Evolutionary conservation across 805 yeast genomes (phyloP).

Genomic region (Hanseniaspora lindneri): DNA sequence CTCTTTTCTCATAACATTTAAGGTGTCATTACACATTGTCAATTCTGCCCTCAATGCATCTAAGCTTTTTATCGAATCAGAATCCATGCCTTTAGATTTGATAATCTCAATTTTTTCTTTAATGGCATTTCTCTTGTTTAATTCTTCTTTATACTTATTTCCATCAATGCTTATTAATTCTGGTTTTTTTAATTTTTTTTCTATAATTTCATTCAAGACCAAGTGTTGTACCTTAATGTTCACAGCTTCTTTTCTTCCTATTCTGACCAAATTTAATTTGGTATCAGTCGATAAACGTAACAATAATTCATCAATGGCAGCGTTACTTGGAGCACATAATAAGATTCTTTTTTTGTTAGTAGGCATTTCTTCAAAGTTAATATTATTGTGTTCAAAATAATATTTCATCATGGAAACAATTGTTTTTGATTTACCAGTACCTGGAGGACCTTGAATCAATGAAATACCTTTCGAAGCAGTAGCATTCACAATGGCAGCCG

Average conservation of each 20-base stretch:
- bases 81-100: conserved; percentile 18
- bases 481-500: conserved; percentile 71
- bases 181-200: conserved; percentile 38
- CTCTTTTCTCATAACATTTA: conserved; percentile 59
- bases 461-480: conserved; percentile 63
- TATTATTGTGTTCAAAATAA: conserved; percentile 33
- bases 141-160: conserved; percentile 32
- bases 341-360: conserved; percentile 45
- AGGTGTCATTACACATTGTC: conserved; percentile 31
- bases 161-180: conserved; percentile 30
- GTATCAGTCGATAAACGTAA: conserved; percentile 66
- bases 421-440: conserved; percentile 97
- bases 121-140: conserved; percentile 46
- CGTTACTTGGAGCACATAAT: conserved; percentile 96
- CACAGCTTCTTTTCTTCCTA: conserved; percentile 83
- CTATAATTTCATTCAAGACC: conserved; percentile 78
- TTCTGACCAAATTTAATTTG: conserved; percentile 62
- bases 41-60: conserved; percentile 40
- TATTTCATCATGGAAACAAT: conserved; percentile 85
- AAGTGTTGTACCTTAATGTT: conserved; percentile 69
- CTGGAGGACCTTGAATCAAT: conserved; percentile 96
- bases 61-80: conserved; percentile 40
- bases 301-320: conserved; percentile 94
- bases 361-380: conserved; percentile 26
- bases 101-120: conserved; percentile 32